Evolutionary conservation across 768 basidiomycete species (phyloP), one percentile per base, ranked within the genome.

Genomic region (Strobilomyces echinocephalus): DNA sequence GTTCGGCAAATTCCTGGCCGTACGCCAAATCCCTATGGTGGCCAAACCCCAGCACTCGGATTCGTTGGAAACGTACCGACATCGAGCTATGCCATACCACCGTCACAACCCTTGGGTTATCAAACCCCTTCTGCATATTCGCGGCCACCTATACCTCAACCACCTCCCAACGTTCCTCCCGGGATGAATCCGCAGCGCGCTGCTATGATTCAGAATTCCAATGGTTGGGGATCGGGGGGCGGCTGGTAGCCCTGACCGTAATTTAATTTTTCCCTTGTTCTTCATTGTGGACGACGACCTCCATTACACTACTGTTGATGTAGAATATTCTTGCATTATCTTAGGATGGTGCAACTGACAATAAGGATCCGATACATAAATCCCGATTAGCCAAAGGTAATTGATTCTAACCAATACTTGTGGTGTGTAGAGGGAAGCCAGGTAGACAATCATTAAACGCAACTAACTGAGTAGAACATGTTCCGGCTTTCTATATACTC

Each of bases 21-120:
- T 44, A 92, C 90, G 41, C 90, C 91, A 10, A 92, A 91, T 61
- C 87, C 90, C 2, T 91, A 91, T 59, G 79, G 77, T 21, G 73
- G 72, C 24, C 65, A 70, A 56, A 69, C 72, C n/a, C 73, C 65
- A 15, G 72, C 62, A 44, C 61, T 60, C 35, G 67, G 64, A 31
- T 62, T 69, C 26, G 66, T 67, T 50, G 62, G 67, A 35, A 70
- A 45, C 39, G 58, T 56, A 20, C 60, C 69, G 6, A 46, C 57
- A 31, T 60, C 69, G 33, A 69, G 53, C 45, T 73, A 67, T 48
- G 64, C 63, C 15, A 61, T 65, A 39, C 61, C 64, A 18, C 58
- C 69, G 49, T 68, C 73, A 33, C 69, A 72, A 30, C 57, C 74
- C 3, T 67, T 70, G 46, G 70, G 79, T 20, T 77, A 79, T 48